A percentile compares a stretch with the other conserved stretches of the same genome.
These are phyloP conservation scores for Botryotinia narcissicola DNA, from an alignment of 2,329 filamentous ascomycete species.

Conservation along the genomic window DNA sequence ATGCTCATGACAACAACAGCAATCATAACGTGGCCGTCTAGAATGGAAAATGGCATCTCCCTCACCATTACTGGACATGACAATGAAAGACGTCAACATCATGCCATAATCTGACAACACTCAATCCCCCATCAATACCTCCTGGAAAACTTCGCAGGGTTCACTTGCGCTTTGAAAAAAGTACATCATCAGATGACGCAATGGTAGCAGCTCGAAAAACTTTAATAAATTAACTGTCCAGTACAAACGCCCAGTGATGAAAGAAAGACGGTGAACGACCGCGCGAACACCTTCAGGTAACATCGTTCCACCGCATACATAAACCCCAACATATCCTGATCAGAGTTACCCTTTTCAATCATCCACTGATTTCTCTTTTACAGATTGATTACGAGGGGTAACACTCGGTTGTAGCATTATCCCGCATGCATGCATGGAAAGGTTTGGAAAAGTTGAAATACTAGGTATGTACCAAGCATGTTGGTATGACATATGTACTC, in stretches of 20 bases:
- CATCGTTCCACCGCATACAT: neutral
- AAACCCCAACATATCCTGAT: neutral
- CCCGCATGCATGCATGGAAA: neutral
- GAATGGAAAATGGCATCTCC: neutral
- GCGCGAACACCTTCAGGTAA: neutral
- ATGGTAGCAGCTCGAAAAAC: neutral
- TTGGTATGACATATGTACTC: neutral
- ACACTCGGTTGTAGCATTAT: neutral
- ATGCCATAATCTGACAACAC: neutral
- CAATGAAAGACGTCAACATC: neutral
- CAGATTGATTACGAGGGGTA: neutral
- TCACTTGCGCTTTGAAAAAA: neutral
- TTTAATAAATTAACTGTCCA: neutral
- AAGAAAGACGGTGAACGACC: neutral
- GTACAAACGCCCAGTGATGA: neutral
- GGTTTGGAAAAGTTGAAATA: neutral
- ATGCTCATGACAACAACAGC: neutral
- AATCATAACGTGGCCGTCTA: neutral
- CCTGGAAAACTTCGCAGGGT: neutral
- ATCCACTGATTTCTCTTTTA: neutral
- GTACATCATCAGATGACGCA: constrained; percentile 1
- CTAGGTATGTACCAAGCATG: neutral
- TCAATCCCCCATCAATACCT: neutral
- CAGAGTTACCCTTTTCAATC: neutral
- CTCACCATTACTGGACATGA: neutral